A percentile compares a stretch with the other conserved stretches of the same genome.
These are phyloP conservation scores for Trichosporon sp. DNA, from an alignment of 1,284 basidiomycete species.

Conservation along the genomic window DNA sequence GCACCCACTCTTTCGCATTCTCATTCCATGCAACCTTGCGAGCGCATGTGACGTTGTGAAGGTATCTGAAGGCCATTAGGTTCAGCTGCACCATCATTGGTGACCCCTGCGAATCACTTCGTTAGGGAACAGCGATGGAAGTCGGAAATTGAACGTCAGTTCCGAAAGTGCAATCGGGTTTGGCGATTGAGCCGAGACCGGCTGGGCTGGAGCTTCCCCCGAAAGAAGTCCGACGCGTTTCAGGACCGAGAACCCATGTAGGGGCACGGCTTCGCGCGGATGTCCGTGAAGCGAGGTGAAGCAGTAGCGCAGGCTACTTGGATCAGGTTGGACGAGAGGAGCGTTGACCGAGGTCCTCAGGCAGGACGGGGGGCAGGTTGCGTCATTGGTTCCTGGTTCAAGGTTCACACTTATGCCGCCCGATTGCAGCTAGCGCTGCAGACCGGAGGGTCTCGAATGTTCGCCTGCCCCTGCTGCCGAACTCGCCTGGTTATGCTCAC, in stretches of 20 bases:
- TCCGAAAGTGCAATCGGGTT: not conserved
- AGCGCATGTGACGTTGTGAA: too few species aligned
- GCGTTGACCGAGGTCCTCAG: not conserved
- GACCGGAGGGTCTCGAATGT: not conserved
- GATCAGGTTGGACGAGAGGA: not conserved
- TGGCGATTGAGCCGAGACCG: not conserved
- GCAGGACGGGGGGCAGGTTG: not conserved
- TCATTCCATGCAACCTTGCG: not conserved
- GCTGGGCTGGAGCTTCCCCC: too few species aligned
- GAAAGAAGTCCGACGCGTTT: not conserved
- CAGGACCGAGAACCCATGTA: too few species aligned
- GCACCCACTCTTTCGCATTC: not conserved
- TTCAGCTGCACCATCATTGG: too few species aligned
- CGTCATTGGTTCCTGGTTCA: not conserved
- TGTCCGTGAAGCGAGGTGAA: not conserved
- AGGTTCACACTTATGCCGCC: not conserved
- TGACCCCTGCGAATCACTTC: too few species aligned
- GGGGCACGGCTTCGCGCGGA: too few species aligned
- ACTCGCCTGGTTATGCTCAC: not conserved
- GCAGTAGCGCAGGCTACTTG: not conserved
- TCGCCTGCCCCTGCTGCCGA: not conserved
- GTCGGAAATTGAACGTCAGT: not conserved
- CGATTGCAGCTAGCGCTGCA: too few species aligned
- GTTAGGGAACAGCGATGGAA: too few species aligned
- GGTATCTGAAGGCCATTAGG: too few species aligned